phyloP scores from a whole-genome alignment of 2,329 filamentous ascomycete genomes.

The Hymenoscyphus scutula region DNA sequence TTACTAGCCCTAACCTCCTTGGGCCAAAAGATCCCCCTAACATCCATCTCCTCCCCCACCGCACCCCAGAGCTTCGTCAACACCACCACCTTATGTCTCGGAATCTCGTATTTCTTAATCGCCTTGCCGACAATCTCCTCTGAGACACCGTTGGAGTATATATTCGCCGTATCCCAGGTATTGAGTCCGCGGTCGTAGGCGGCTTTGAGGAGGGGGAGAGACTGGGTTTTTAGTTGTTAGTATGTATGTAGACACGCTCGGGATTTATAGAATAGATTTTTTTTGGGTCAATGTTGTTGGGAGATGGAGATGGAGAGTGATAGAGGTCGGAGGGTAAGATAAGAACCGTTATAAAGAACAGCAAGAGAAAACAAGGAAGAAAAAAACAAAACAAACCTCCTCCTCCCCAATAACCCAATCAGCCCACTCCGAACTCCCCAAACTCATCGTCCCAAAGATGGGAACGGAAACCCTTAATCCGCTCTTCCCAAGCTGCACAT shows the following conservation, averaged over 20 bases:
- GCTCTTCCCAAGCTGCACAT: conserved; percentile 55
- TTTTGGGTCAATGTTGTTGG: too few species aligned
- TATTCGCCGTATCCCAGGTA: conserved; percentile 55
- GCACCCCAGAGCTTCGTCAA: conserved; percentile 54
- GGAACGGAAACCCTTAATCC: conserved; percentile 62
- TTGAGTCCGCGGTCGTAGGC: conserved; percentile 63
- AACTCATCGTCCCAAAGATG: conserved; percentile 64
- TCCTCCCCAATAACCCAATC: conserved; percentile 59
- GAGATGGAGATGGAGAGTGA: too few species aligned
- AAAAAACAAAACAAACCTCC: conserved; percentile 38
- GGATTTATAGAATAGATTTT: too few species aligned
- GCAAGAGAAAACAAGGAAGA: too few species aligned
- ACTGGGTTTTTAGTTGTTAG: too few species aligned
- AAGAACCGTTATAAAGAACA: too few species aligned
- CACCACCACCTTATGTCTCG: conserved; percentile 55
- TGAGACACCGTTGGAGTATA: conserved; percentile 55
- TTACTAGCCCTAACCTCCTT: conserved; percentile 43
- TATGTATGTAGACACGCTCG: too few species aligned
- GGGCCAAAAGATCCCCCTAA: conserved; percentile 33
- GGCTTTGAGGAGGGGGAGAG: conserved; percentile 59
- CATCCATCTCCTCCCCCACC: conserved; percentile 45
- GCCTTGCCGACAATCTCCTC: conserved; percentile 57
- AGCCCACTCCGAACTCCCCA: conserved; percentile 52
- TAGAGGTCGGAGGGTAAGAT: too few species aligned
- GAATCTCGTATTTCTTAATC: conserved; percentile 57